Evolutionary conservation across 1,139 yeast species (phyloP).

Genomic region (Kurtzmaniella quercitrusa): DNA sequence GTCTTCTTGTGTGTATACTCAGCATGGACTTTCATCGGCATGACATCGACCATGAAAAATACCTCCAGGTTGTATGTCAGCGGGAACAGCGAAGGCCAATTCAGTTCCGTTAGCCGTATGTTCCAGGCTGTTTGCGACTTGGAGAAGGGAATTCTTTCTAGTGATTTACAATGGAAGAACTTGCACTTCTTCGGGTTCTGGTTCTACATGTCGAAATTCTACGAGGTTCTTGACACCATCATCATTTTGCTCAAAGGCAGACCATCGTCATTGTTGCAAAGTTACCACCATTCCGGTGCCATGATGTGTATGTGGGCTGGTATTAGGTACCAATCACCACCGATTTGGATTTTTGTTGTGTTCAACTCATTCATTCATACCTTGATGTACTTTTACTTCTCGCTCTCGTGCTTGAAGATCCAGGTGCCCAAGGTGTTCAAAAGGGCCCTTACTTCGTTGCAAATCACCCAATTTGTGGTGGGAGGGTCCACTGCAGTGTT

Average conservation of each 20-base stretch:
- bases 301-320: constrained; percentile 86
- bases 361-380: constrained; percentile 77
- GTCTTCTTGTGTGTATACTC: constrained; percentile 61
- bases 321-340: constrained; percentile 65
- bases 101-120: constrained; percentile 29
- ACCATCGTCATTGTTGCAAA: constrained; percentile 64
- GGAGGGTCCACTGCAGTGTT: constrained; percentile 68
- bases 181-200: constrained; percentile 60
- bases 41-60: constrained; percentile 47
- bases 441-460: constrained; percentile 61
- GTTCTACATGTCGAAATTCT: constrained; percentile 69
- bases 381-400: constrained; percentile 71
- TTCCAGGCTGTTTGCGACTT: constrained; percentile 62
- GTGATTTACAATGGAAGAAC: constrained; percentile 33
- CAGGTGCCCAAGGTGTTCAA: constrained; percentile 57
- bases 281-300: constrained; percentile 80
- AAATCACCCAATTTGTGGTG: constrained; percentile 63
- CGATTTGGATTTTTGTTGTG: constrained; percentile 78
- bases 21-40: constrained; percentile 70
- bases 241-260: constrained; percentile 67
- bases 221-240: constrained; percentile 67
- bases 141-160: constrained; percentile 55
- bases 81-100: constrained; percentile 12
- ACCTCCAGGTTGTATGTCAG: constrained; percentile 27
- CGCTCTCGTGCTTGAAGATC: constrained; percentile 58